phyloP scores from a whole-genome alignment of 176 grass and related monocot genomes.

The Oryza coarctata region DNA sequence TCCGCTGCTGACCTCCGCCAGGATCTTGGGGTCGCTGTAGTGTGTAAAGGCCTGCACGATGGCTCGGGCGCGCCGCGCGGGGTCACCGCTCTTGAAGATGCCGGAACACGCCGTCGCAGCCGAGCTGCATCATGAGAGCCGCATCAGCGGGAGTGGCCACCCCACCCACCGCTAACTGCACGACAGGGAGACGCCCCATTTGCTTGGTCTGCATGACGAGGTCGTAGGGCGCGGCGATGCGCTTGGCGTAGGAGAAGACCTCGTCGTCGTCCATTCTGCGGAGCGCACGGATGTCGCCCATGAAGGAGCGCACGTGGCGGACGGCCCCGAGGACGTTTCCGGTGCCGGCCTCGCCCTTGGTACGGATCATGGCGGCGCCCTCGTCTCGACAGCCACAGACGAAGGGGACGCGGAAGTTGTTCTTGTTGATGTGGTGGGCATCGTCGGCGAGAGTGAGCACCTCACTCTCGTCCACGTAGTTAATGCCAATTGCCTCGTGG shows the following conservation, averaged over 20 bases:
- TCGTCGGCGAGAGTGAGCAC: conserved; percentile 46
- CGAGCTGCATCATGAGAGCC: conserved; percentile 46
- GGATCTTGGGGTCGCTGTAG: conserved; percentile 36
- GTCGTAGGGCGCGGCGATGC: conserved; percentile 43
- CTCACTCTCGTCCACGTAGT: conserved; percentile 59
- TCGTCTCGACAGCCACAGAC: conserved; percentile 45
- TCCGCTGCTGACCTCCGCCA: conserved; percentile 44
- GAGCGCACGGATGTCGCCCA: conserved; percentile 29
- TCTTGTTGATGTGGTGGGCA: conserved; percentile 49
- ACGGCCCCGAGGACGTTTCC: conserved; percentile 45
- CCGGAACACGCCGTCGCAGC: conserved; percentile 8
- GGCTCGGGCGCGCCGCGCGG: too few relatives aligned
- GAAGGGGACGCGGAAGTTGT: conserved; percentile 43
- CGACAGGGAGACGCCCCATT: conserved; percentile 33
- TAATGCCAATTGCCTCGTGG: conserved; percentile 42
- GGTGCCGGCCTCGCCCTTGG: conserved; percentile 49
- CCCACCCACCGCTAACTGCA: conserved; percentile 16
- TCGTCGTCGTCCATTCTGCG: conserved; percentile 49
- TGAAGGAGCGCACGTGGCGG: conserved; percentile 43
- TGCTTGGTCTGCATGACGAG: conserved; percentile 5
- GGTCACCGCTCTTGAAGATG: too few relatives aligned
- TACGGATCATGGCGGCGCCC: conserved; percentile 46
- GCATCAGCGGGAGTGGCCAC: conserved; percentile 46
- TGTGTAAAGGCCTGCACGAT: too few relatives aligned
- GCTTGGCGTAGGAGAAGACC: conserved; percentile 46